These are phyloP conservation scores for Aspergillus ellipticus DNA, from an alignment of 495 filamentous ascomycete species.

Conservation along the genomic window DNA sequence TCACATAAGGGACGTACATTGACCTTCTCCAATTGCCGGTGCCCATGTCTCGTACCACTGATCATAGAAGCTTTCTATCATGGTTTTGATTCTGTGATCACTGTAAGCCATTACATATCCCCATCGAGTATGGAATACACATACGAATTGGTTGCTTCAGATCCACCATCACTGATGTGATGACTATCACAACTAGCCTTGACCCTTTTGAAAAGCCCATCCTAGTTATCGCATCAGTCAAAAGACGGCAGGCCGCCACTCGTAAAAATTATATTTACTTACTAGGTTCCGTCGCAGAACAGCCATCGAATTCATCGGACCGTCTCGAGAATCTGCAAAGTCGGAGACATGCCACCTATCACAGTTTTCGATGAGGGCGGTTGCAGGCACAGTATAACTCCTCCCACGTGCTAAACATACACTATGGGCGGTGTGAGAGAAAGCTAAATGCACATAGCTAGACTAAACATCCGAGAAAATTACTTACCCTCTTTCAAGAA, in stretches of 20 bases:
- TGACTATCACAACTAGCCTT: slow-evolving; percentile 61
- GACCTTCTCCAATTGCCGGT: slow-evolving; percentile 53
- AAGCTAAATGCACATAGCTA: slow-evolving; percentile 8
- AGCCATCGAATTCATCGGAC: slow-evolving; percentile 64
- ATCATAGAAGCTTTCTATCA: slow-evolving; percentile 60
- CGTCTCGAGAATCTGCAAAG: slow-evolving; percentile 63
- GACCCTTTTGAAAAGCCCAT: slow-evolving; percentile 56
- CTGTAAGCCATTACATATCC: slow-evolving; percentile 6
- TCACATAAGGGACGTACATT: slow-evolving; percentile 33
- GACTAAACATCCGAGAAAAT: background rate
- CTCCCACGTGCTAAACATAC: slow-evolving; percentile 67
- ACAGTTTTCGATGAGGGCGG: slow-evolving; percentile 60
- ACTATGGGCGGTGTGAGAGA: slow-evolving; percentile 23
- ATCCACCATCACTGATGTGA: slow-evolving; percentile 45
- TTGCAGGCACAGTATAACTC: slow-evolving; percentile 62
- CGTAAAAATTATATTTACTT: slow-evolving; percentile 11
- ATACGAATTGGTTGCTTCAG: slow-evolving; percentile 54
- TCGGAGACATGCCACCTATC: slow-evolving; percentile 63
- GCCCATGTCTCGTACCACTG: slow-evolving; percentile 61
- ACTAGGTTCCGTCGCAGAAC: slow-evolving; percentile 65
- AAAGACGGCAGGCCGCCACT: background rate
- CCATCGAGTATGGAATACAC: background rate
- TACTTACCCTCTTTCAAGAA: slow-evolving; percentile 64
- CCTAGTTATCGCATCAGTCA: slow-evolving; percentile 31
- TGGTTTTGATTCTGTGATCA: slow-evolving; percentile 50